Conservation (phyloP, 257 asterid genomes). For the Solanum dulcamara region DNA sequence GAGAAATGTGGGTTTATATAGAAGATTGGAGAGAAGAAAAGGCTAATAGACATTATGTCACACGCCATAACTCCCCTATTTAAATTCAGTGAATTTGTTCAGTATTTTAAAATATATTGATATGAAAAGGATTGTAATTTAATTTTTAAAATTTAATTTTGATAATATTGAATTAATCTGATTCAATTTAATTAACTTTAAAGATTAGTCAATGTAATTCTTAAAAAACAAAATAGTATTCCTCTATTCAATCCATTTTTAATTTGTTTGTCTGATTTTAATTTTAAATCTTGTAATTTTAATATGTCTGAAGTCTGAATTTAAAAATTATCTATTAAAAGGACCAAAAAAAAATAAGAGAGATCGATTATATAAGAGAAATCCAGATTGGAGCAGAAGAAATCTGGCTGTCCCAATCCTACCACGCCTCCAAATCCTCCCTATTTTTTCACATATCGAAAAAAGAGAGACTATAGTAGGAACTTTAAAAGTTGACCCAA, state of each 20-base stretch:
- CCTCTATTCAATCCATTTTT: neutral
- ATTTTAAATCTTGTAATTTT: no score
- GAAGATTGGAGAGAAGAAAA: neutral
- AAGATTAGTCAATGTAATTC: fast-evolving
- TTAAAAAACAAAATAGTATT: no score
- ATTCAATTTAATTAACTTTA: no score
- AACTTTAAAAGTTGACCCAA: neutral
- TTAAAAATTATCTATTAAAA: fast-evolving
- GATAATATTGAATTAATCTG: no score
- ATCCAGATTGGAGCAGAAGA: neutral
- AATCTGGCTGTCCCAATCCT: neutral
- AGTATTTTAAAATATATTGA: no score
- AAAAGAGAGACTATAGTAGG: neutral
- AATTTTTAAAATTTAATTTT: no score
- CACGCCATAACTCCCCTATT: fast-evolving
- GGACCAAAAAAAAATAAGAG: no score
- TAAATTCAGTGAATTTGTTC: no score
- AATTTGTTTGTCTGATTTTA: no score
- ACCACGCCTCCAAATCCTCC: neutral
- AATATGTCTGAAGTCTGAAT: no score
- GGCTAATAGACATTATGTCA: neutral
- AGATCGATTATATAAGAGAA: no score
- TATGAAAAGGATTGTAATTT: no score
- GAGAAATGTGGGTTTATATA: neutral
- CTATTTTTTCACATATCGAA: neutral